Conservation (phyloP, 164 flowering plant genomes). For the Stephania yunnanensis region DNA sequence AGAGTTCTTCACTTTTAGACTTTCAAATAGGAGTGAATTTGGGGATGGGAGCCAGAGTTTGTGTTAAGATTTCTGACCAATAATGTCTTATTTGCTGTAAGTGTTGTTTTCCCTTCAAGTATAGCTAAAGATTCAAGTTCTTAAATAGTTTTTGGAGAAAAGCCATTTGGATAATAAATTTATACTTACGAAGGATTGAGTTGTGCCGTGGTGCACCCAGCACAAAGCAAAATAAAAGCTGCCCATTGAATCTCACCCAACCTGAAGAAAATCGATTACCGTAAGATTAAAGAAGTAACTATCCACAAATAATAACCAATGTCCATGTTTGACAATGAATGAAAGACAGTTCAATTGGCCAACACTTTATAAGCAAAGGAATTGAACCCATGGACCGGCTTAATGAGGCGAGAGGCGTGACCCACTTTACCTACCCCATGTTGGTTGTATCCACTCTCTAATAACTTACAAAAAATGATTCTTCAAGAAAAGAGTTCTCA, state of each 20-base stretch:
- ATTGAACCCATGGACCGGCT: slow-evolving; percentile 13
- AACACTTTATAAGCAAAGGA: no score
- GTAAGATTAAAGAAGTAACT: no score
- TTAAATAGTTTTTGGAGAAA: background rate
- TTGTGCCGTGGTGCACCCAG: slow-evolving; percentile 62
- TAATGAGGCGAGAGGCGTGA: background rate
- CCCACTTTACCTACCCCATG: no score
- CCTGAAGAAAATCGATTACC: slow-evolving; percentile 32
- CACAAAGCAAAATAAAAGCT: no score
- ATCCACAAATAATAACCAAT: no score
- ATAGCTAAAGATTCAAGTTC: background rate
- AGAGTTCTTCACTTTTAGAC: background rate
- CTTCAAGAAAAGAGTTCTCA: background rate
- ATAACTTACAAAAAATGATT: background rate
- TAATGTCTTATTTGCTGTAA: background rate
- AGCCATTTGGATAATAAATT: background rate
- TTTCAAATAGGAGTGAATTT: background rate
- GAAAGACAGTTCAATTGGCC: no score
- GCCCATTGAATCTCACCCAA: slow-evolving; percentile 32
- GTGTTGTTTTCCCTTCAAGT: background rate
- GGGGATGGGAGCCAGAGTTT: background rate
- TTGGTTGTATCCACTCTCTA: background rate
- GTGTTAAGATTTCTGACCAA: background rate
- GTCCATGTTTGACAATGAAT: no score
- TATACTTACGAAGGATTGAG: slow-evolving; percentile 69